Percentiles rank a stretch among this genome's conserved stretches.
These are phyloP conservation scores for Acanthochlamys bracteata DNA, from an alignment of 106 monocot species.

Conservation along the genomic window DNA sequence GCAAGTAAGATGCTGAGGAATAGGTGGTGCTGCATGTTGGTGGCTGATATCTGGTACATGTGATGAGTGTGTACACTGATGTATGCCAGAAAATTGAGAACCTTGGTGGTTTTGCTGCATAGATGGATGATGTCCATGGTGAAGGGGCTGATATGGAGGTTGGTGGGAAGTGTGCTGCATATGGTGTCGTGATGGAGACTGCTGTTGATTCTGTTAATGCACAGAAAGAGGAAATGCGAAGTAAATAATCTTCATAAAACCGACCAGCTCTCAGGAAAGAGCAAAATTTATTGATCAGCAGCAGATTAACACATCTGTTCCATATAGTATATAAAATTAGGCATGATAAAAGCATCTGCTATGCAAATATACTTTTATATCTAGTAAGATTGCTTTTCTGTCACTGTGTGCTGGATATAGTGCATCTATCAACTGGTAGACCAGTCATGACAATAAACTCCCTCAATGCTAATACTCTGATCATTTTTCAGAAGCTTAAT, in stretches of 20 bases:
- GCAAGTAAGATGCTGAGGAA: conserved; percentile 60
- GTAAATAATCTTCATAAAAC: not conserved
- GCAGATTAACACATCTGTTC: too few species aligned
- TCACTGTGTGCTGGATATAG: too few species aligned
- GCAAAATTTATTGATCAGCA: too few species aligned
- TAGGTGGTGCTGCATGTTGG: conserved; percentile 26
- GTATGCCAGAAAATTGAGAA: conserved; percentile 38
- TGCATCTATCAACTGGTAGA: too few species aligned
- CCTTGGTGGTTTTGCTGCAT: conserved; percentile 49
- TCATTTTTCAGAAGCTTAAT: not conserved
- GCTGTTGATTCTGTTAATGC: conserved; percentile 39
- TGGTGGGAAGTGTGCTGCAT: conserved; percentile 47
- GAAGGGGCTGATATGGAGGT: conserved; percentile 34
- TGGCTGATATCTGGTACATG: conserved; percentile 45
- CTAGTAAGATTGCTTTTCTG: not conserved
- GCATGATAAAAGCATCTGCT: not conserved
- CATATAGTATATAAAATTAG: too few species aligned
- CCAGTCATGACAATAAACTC: too few species aligned
- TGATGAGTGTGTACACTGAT: conserved; percentile 40
- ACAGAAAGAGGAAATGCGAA: not conserved
- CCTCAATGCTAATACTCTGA: not conserved
- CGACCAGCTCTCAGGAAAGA: too few species aligned
- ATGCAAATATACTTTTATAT: not conserved
- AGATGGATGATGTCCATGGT: conserved; percentile 47
- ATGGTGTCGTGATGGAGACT: conserved; percentile 46